Base-by-base conservation (phyloP, 2,329 filamentous ascomycete genomes). In the Colletotrichum sp. region DNA sequence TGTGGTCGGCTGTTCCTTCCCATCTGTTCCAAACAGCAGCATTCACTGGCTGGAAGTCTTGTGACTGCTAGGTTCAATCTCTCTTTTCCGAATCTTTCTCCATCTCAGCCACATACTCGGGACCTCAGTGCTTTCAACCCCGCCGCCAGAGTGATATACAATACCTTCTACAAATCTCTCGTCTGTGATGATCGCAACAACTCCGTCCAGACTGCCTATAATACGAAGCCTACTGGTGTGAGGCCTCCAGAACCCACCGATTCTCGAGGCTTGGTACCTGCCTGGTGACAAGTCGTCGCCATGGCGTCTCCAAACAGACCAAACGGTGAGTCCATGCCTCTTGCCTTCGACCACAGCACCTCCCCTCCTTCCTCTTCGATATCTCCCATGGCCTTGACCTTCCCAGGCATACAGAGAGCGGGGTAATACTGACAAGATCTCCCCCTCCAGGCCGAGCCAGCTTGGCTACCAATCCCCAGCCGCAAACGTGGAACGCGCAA, bases 261-360 rank as follows among this genome's bases (percentile, higher is more conserved):
- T 36, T n/a, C 49, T 36, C 59, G 49, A 65, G 24, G 24, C 34
- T 39, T 30, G 12, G n/a, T 21, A 68, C 12, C 34, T 26, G 36
- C 24, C 60, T 65, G 55, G 66, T n/a, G 66, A 24, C 15, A 21
- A 68, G 28, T 36, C 44, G 67, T 65, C 39, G 59, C 21, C 76
- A 78, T 78, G 77, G 77, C 76, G 34, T 73, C 77, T 59, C 66
- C 77, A 36, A 76, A 78, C 57, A 69, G 72, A 24, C 66, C 72
- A 55, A 77, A 76, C 69, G 69, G 77, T 78, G 55, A 68, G 57
- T 65, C 26, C 7, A 26, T 60, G 24, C 66, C 24, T 34, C 62
- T 64, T 21, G 32, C 62, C 24, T 63, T 63, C 24, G 9, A 59
- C 24, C 24, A 32, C 59, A 32, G 30, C 18, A 32, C 59, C 18